Evolutionary conservation across 345 rosid genomes (phyloP).

Genomic region (Citrus mangshanensis): DNA sequence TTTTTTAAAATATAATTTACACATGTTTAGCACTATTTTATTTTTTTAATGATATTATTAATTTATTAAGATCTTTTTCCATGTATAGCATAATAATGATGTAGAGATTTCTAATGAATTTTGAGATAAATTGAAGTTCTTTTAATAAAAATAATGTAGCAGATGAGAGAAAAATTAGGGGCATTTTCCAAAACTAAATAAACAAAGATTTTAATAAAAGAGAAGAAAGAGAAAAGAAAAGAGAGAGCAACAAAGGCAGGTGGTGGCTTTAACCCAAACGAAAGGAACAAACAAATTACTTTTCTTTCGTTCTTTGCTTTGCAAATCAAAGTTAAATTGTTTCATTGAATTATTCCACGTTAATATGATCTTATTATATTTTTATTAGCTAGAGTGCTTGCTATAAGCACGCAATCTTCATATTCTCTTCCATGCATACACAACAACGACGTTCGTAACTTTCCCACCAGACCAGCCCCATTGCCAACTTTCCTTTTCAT

Average conservation of each 20-base stretch:
- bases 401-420: neutral
- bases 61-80: too few relatives aligned
- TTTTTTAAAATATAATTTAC: too few relatives aligned
- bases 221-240: neutral
- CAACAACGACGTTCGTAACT: neutral
- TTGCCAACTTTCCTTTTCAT: neutral
- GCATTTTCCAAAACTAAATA: neutral
- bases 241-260: too few relatives aligned
- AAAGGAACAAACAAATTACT: constrained; percentile 14
- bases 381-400: neutral
- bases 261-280: neutral
- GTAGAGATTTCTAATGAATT: too few relatives aligned
- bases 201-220: too few relatives aligned
- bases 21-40: too few relatives aligned
- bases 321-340: neutral
- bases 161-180: neutral
- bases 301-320: neutral
- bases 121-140: too few relatives aligned
- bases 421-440: neutral
- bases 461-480: neutral
- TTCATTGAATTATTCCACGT: neutral
- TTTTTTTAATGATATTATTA: too few relatives aligned
- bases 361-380: neutral
- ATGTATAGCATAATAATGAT: too few relatives aligned
- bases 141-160: too few relatives aligned